Percentiles rank a stretch among this genome's conserved stretches.
phyloP scores from a whole-genome alignment of 768 basidiomycete species.

The Termitomyces titanicus region DNA sequence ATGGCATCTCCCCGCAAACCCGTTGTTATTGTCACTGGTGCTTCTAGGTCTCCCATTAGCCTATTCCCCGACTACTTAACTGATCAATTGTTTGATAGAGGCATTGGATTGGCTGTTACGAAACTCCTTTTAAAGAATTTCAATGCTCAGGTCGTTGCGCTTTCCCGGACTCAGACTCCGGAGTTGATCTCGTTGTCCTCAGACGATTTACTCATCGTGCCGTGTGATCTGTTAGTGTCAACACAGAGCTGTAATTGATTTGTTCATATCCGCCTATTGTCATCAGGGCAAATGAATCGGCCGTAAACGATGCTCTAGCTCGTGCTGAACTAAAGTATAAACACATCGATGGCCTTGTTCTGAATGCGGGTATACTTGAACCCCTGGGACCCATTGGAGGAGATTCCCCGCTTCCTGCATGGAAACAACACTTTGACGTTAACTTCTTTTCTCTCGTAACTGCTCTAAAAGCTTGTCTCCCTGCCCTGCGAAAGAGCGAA shows the following conservation, averaged over 20 bases:
- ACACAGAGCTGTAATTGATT: slow-evolving; percentile 3
- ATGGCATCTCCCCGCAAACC: slow-evolving; percentile 30
- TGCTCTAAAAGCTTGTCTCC: slow-evolving; percentile 63
- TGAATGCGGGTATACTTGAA: slow-evolving; percentile 82
- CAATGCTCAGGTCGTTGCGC: slow-evolving; percentile 66
- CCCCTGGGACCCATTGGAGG: slow-evolving; percentile 62
- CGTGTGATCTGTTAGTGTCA: slow-evolving; percentile 73
- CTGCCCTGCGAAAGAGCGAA: slow-evolving; percentile 59
- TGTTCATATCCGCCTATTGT: slow-evolving; percentile 5
- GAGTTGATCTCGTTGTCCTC: slow-evolving; percentile 54
- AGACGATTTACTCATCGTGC: slow-evolving; percentile 46
- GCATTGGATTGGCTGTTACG: slow-evolving; percentile 78
- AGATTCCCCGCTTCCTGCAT: slow-evolving; percentile 46
- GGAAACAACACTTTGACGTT: slow-evolving; percentile 76
- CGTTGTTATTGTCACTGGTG: slow-evolving; percentile 80
- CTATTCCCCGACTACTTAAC: not conserved
- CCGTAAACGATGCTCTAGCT: slow-evolving; percentile 52
- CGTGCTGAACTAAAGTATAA: slow-evolving; percentile 51
- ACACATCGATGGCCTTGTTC: slow-evolving; percentile 69
- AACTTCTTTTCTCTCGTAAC: slow-evolving; percentile 86
- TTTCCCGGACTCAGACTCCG: slow-evolving; percentile 68
- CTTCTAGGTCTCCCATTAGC: slow-evolving; percentile 55
- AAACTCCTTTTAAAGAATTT: slow-evolving; percentile 60
- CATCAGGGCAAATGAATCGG: slow-evolving; percentile 55
- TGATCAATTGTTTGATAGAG: slow-evolving; percentile 32